Evolutionary conservation across 371 early-diverging fungal species (phyloP).

Genomic region (Circinella minor): DNA sequence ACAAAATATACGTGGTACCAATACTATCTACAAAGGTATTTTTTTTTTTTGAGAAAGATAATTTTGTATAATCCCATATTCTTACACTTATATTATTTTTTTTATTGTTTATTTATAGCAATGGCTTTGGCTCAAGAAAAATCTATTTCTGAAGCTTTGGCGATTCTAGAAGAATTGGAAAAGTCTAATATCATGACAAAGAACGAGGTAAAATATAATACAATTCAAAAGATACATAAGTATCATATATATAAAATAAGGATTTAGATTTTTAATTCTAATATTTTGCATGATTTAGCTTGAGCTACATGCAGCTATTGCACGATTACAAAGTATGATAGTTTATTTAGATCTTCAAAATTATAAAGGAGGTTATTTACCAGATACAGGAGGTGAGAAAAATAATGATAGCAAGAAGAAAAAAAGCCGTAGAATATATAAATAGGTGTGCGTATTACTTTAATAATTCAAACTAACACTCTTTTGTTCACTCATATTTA

Average conservation of each 20-base stretch:
- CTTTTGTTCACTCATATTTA: background rate
- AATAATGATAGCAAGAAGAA: background rate
- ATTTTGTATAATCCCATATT: background rate
- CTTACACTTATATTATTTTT: background rate
- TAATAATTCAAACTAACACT: background rate
- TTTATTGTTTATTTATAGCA: constrained; percentile 13
- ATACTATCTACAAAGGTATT: constrained; percentile 31
- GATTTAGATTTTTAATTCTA: too few species aligned
- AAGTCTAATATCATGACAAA: background rate
- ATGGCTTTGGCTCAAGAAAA: constrained; percentile 12
- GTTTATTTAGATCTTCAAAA: constrained; percentile 13
- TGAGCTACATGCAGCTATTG: constrained; percentile 19
- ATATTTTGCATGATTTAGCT: background rate
- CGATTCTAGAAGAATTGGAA: constrained; percentile 14
- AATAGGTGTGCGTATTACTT: background rate
- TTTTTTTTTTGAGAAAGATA: background rate
- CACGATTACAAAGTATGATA: constrained; percentile 16
- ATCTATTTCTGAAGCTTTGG: constrained; percentile 3
- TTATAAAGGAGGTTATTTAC: background rate
- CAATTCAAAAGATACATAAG: too few species aligned
- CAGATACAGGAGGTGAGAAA: constrained; percentile 10
- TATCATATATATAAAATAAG: too few species aligned
- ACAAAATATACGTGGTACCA: constrained; percentile 13
- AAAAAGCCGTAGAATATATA: too few species aligned
- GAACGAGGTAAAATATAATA: constrained; percentile 8